Base-by-base conservation (phyloP, 352 stramenopile species). In the Peronospora destructor region DNA sequence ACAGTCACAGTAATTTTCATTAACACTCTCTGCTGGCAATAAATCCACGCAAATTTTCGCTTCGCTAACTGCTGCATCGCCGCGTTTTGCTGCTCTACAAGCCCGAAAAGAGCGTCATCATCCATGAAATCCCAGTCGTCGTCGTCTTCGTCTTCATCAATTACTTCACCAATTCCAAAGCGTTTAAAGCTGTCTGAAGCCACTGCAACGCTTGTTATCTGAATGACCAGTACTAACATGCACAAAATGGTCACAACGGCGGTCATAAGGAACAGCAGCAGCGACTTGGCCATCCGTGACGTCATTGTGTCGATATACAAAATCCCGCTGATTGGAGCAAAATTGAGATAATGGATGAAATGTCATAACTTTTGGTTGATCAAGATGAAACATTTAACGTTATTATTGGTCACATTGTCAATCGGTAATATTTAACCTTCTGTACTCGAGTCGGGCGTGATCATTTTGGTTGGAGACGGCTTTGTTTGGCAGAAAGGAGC, bases 1-100 rank as follows among this genome's bases (percentile, higher is more conserved):
- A 64, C 93, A 97, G 71, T 97, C 93, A 53, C 91, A 98, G 49
- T 92, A 98, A 50, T 95, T 78, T 57, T 98, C 93, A 68, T 97
- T 91, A 44, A 97, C 19, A 16, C 43, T 54, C 16, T 53, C 56
- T 1, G 50, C n/a, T 0, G 59, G 39, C 23, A 90, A 48, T 17
- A 56, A 56, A 21, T 68, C 41, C 2, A 61, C 74, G 35, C 79
- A 90, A 3, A 45, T 17, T 29, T 44, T 11, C 5, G 21, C 19
- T 44, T 30, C 19, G 4, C 3, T 21, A 21, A 21, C 3, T 6
- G n/a, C 14, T 43, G 2, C 34, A 3, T 19, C 4, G 1, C 8
- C 6, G 28, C 3, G 7, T 32, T 50, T n/a, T 29, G 26, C 12
- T 1, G 53, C 34, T 61, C 21, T 1, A 49, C 56, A 14, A 68